Base-by-base conservation (phyloP, 1,139 yeast species). In the Pichia sp. region DNA sequence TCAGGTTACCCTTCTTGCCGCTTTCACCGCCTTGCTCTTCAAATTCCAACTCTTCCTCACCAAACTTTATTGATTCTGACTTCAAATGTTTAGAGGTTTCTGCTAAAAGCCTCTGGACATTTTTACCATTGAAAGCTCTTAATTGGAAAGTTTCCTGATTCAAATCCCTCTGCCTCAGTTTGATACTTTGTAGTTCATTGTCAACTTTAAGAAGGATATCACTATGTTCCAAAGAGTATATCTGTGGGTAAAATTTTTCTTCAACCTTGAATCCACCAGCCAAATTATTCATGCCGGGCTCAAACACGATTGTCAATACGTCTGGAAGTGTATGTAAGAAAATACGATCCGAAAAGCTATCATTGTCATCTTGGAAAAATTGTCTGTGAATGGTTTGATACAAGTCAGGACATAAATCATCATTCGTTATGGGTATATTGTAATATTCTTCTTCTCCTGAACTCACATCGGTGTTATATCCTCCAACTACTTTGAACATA, bases 211-310 rank as follows among this genome's bases (percentile, higher is more conserved):
- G 52, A 8, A 67, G 55, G 6, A 65, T 44, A 26, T 54, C 40
- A 29, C 40, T 50, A 30, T 59, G 52, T 19, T 61, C 60, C 36
- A 68, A 66, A 0, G 76, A 66, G 61, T 75, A 79, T 7, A 80
- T 65, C 54, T 76, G 79, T 0, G 82, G 82, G 54, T 75, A 78
- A 62, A 78, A 73, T 13, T 58, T 59, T 5, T 68, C 65, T 2
- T 72, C 70, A 16, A 76, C 50, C 11, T 63, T 62, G 47, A 77
- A 63, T 0, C 78, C 78, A 4, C 69, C 65, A 16, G 61, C 49
- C 30, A 67, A 64, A 13, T 72, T 71, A 5, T 72, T 69, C 31
- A 73, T 73, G 1, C 69, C 70, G 0, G 63, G 56, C 15, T 67
- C 68, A 32, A 78, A 62, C 2, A 72, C 59, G 29, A 79, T 61